phyloP scores from a whole-genome alignment of 257 asterid species.

The Rehmannia glutinosa region DNA sequence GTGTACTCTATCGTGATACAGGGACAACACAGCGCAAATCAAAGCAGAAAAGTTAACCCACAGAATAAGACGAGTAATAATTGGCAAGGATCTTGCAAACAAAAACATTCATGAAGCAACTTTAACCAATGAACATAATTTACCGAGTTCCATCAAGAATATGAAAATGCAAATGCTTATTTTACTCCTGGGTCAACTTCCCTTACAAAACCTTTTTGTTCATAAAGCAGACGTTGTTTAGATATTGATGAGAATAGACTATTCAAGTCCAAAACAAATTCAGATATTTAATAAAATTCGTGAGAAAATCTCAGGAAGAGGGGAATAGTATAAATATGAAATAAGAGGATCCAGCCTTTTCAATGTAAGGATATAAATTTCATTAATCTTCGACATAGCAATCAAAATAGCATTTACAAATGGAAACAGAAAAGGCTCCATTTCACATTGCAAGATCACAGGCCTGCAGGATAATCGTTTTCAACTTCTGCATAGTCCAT shows the following conservation, averaged over 20 bases:
- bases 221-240: neutral
- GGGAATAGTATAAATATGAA: neutral
- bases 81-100: neutral
- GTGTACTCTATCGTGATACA: neutral
- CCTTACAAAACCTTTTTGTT: neutral
- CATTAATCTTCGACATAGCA: neutral
- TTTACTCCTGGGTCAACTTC: neutral
- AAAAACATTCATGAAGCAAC: no score
- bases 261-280: neutral
- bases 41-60: neutral
- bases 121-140: no score
- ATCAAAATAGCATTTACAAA: neutral
- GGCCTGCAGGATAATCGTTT: no score
- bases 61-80: neutral
- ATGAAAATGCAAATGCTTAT: neutral
- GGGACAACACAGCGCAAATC: neutral
- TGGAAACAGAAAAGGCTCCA: neutral
- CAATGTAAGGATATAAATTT: neutral
- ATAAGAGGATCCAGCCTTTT: neutral
- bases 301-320: neutral
- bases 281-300: no score
- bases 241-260: neutral
- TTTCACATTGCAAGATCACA: neutral
- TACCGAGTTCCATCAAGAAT: neutral
- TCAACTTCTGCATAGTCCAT: no score